These are phyloP conservation scores for Talaromyces islandicus DNA, from an alignment of 2,329 filamentous ascomycete genomes.

Conservation along the genomic window DNA sequence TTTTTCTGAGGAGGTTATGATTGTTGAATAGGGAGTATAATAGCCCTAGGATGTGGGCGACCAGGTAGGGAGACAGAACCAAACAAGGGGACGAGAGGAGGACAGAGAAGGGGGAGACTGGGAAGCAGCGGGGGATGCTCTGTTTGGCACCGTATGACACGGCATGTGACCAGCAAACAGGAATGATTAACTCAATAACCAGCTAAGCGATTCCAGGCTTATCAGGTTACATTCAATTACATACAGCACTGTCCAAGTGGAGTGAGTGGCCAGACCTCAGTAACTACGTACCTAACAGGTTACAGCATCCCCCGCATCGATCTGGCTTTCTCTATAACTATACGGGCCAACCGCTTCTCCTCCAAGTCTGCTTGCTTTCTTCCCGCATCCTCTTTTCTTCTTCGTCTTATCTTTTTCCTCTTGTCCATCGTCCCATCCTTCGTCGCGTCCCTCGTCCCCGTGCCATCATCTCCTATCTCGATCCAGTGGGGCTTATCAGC, in stretches of 20 bases:
- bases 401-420: background rate
- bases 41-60: background rate
- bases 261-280: background rate
- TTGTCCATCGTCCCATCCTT: background rate
- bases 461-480: background rate
- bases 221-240: background rate
- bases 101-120: background rate
- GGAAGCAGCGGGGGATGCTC: background rate
- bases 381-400: background rate
- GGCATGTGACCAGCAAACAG: slow-evolving; percentile 1
- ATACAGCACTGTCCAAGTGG: slow-evolving; percentile 5
- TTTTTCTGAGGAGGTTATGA: background rate
- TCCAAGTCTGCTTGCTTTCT: background rate
- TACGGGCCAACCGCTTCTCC: background rate
- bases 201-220: background rate
- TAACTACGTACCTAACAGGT: no score
- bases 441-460: background rate
- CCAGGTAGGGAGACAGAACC: background rate
- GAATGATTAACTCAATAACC: background rate
- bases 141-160: background rate
- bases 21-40: background rate
- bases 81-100: background rate
- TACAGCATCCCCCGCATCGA: background rate
- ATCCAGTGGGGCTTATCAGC: slow-evolving; percentile 11
- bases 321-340: background rate